These are phyloP conservation scores for Xylaria intraflava DNA, from an alignment of 495 filamentous ascomycete genomes.

Conservation along the genomic window DNA sequence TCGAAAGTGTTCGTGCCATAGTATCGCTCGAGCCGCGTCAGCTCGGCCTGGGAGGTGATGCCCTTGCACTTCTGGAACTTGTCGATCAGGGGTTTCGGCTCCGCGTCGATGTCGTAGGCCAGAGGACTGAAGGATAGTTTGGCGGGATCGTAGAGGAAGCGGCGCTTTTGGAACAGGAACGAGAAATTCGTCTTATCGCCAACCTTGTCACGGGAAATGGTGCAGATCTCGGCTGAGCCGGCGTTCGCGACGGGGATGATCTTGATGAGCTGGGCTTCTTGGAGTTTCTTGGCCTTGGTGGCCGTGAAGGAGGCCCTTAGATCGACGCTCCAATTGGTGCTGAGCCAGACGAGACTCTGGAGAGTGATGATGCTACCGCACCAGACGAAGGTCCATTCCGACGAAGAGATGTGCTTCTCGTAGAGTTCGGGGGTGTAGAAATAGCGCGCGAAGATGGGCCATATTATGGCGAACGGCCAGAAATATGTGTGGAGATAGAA, in stretches of 20 bases:
- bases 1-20: conserved; percentile 97
- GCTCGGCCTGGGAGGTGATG: conserved; percentile 60
- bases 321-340: conserved; percentile 94
- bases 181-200: conserved; percentile 69
- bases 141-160: conserved; percentile 76
- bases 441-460: conserved; percentile 82
- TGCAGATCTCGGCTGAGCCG: conserved; percentile 82
- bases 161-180: conserved; percentile 96
- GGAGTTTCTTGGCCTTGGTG: conserved; percentile 59
- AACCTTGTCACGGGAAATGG: conserved; percentile 63
- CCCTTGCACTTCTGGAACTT: conserved; percentile 74
- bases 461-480: conserved; percentile 85
- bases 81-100: conserved; percentile 69
- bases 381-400: conserved; percentile 97
- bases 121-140: conserved; percentile 69
- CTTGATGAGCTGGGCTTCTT: conserved; percentile 83
- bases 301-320: conserved; percentile 77
- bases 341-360: conserved; percentile 88
- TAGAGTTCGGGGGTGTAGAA: conserved; percentile 80
- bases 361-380: conserved; percentile 76
- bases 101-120: conserved; percentile 74
- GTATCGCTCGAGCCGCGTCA: conserved; percentile 74
- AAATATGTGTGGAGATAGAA: conserved; percentile 76
- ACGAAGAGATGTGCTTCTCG: conserved; percentile 75
- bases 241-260: conserved; percentile 87